These are phyloP conservation scores for Fusarium scirpi DNA, from an alignment of 2,329 filamentous ascomycete genomes.

Conservation along the genomic window DNA sequence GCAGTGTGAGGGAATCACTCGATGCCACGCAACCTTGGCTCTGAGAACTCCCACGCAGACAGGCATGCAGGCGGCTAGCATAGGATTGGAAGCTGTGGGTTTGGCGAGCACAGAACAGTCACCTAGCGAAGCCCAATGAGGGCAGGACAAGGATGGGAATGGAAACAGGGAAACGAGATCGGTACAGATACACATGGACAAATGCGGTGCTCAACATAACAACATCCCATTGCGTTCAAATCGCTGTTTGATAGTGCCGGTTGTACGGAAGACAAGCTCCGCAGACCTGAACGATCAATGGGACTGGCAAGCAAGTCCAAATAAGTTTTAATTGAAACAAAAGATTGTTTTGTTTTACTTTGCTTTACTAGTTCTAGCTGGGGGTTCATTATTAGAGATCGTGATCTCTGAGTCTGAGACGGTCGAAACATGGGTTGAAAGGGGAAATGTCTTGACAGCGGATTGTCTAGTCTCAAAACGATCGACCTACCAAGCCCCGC, in stretches of 20 bases:
- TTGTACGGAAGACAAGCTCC: constrained; percentile 33
- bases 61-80: constrained; percentile 22
- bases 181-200: constrained; percentile 3
- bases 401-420: constrained; percentile 27
- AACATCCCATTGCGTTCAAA: constrained; percentile 10
- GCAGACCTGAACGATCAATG: neutral
- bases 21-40: constrained; percentile 26
- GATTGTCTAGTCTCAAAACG: constrained; percentile 33
- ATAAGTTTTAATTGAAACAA: constrained; percentile 17
- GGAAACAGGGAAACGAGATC: constrained; percentile 36
- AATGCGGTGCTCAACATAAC: constrained; percentile 16
- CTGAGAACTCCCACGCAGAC: constrained; percentile 10
- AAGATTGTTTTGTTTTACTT: constrained; percentile 9
- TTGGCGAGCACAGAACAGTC: constrained; percentile 11
- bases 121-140: neutral
- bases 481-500: constrained; percentile 27
- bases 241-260: constrained; percentile 23
- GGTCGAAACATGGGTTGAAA: constrained; percentile 26
- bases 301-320: neutral
- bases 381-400: constrained; percentile 20
- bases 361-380: neutral
- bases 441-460: constrained; percentile 28
- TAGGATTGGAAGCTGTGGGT: constrained; percentile 19
- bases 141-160: constrained; percentile 10
- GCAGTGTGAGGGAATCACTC: neutral